Evolutionary conservation across 176 grass and related monocot species (phyloP), one percentile per base, ranked within the genome.

Genomic region (Saccharum spontaneum): DNA sequence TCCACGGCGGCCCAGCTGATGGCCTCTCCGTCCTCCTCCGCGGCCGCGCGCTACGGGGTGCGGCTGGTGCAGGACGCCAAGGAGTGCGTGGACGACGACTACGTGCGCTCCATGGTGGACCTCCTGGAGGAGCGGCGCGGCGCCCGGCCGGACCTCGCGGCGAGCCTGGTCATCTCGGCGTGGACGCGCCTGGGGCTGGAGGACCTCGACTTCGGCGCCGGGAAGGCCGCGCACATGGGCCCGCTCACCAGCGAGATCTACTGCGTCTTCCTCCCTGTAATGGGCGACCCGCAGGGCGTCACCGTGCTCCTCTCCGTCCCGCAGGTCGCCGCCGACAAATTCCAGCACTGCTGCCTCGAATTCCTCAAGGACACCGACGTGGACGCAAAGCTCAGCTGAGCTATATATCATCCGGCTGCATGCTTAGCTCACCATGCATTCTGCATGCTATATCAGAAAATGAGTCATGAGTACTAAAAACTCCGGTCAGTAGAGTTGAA

Each of bases 201-300:
- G 87, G 91, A 96, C 60, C 22, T 98, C 34, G 96, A 98, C 86
- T 95, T 98, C 48, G 96, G 96, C 11, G 85, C n/a, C 0, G 97
- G 97, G 3, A 73, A 38, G 38, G 75, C 97, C 6, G 73, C 77
- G 22, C 90, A 95, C 89, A 98, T 98, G 97, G 93, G 97, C 4
- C 91, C 97, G 28, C 83, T 98, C 52, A 91, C 97, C 64, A 98
- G 97, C 41, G 97, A 98, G 87, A 94, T 96, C 17, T 98, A 98
- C 80, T 98, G 97, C 73, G 85, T 98, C 18, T 98, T 98, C 85
- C 54, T 90, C 3, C 97, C 97, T 0, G 93, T 98, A 4, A 9
- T 83, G 6, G 91, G 89, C 38, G 92, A 98, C 62, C 80, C 80
- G 8, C 44, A 90, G n/a, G 91, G 70, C 24, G 86, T 89, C 87